Percentiles rank a stretch among this genome's conserved stretches.
Conservation (phyloP, 129 eudicot species). For the Artemisia annua region DNA sequence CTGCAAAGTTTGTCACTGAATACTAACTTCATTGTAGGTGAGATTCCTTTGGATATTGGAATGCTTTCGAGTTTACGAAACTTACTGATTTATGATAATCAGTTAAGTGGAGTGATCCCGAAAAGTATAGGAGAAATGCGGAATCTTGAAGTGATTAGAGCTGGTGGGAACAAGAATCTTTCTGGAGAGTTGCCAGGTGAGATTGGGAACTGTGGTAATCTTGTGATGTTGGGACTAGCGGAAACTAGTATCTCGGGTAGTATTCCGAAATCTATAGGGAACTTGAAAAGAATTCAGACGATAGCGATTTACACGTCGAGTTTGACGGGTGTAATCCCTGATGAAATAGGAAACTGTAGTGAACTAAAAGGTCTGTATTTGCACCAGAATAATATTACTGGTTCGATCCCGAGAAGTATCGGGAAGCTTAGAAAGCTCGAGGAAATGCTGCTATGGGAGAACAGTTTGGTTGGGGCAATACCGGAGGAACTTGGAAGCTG, state of each 20-base stretch:
- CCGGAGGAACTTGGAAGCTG: constrained; percentile 76
- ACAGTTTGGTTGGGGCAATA: constrained; percentile 68
- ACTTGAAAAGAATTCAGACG: constrained; percentile 64
- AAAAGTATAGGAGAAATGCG: constrained; percentile 57
- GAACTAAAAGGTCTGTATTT: constrained; percentile 65
- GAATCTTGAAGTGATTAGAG: constrained; percentile 68
- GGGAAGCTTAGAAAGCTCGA: constrained; percentile 76
- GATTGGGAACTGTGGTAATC: constrained; percentile 76
- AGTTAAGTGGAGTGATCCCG: constrained; percentile 77
- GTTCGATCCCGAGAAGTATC: constrained; percentile 58
- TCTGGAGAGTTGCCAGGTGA: constrained; percentile 73
- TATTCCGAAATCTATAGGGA: constrained; percentile 69
- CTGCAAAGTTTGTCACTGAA: constrained; percentile 49
- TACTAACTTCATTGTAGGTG: constrained; percentile 62
- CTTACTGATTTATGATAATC: constrained; percentile 70
- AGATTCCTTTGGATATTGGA: constrained; percentile 68
- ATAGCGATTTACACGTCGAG: constrained; percentile 74
- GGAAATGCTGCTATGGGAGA: constrained; percentile 83
- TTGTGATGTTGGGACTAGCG: constrained; percentile 70
- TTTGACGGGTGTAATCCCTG: constrained; percentile 73
- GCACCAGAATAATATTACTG: constrained; percentile 82
- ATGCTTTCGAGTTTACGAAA: constrained; percentile 48
- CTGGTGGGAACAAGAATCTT: constrained; percentile 90
- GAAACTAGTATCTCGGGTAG: constrained; percentile 85
- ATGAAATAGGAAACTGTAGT: constrained; percentile 85